A percentile compares a stretch with the other conserved stretches of the same genome.
These are phyloP conservation scores for Panicum virgatum DNA, from an alignment of 202 grass and related monocot genomes.

Conservation along the genomic window DNA sequence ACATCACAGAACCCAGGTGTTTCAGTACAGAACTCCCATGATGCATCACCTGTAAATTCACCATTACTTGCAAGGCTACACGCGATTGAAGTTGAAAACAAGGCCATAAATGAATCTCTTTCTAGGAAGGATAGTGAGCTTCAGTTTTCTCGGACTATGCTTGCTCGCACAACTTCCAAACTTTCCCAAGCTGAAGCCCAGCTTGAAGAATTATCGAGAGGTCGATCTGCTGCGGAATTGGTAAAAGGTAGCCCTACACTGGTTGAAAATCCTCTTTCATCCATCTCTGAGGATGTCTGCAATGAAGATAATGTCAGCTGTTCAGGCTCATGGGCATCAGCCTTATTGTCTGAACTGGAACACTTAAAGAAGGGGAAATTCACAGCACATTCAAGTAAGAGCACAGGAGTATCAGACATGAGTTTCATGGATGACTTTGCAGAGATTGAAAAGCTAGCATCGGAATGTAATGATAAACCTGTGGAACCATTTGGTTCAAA, in stretches of 20 bases:
- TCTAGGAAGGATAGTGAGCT: slow-evolving; percentile 72
- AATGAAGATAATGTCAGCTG: slow-evolving; percentile 78
- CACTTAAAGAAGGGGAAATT: slow-evolving; percentile 75
- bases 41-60: slow-evolving; percentile 45
- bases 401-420: slow-evolving; percentile 75
- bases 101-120: slow-evolving; percentile 81
- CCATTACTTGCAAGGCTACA: slow-evolving; percentile 72
- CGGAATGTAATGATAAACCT: slow-evolving; percentile 40
- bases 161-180: slow-evolving; percentile 58
- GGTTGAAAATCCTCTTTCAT: slow-evolving; percentile 55
- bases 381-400: slow-evolving; percentile 70
- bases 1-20: slow-evolving; percentile 27
- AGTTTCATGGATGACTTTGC: slow-evolving; percentile 99
- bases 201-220: slow-evolving; percentile 59
- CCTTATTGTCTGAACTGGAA: slow-evolving; percentile 92
- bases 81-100: slow-evolving; percentile 81
- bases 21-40: slow-evolving; percentile 34
- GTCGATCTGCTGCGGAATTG: slow-evolving; percentile 32
- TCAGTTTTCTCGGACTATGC: slow-evolving; percentile 56
- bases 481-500: slow-evolving; percentile 38
- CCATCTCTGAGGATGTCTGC: slow-evolving; percentile 51
- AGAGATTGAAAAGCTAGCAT: slow-evolving; percentile 85
- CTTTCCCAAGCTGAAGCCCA: slow-evolving; percentile 72
- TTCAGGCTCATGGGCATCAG: slow-evolving; percentile 79
- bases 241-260: slow-evolving; percentile 47